These are phyloP conservation scores for Mycena polygramma DNA, from an alignment of 768 basidiomycete species.

Conservation along the genomic window DNA sequence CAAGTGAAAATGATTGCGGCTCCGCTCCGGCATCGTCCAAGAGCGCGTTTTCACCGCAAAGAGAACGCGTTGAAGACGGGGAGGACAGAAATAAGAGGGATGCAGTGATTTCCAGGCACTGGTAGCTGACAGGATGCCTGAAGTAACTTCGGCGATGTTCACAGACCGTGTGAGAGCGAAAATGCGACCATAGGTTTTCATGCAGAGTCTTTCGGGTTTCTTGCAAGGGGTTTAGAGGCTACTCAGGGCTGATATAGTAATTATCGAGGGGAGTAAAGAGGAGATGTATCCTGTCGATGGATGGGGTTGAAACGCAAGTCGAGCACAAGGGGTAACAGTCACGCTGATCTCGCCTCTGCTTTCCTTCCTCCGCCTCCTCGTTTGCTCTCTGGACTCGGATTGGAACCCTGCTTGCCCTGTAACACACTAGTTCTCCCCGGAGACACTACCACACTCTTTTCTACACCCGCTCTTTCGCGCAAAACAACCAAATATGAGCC, in stretches of 20 bases:
- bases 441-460: conserved; percentile 36
- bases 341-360: background rate
- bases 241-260: too few relatives aligned
- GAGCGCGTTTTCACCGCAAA: too few relatives aligned
- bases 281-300: too few relatives aligned
- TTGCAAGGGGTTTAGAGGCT: too few relatives aligned
- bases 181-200: too few relatives aligned
- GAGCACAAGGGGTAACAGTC: background rate
- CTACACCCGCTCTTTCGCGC: conserved; percentile 16
- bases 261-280: too few relatives aligned
- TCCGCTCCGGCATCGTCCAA: too few relatives aligned
- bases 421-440: conserved; percentile 19
- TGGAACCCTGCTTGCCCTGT: conserved; percentile 12
- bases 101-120: background rate
- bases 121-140: conserved; percentile 4
- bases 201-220: too few relatives aligned
- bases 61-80: too few relatives aligned
- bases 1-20: background rate
- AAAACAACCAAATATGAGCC: conserved; percentile 29
- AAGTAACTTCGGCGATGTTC: background rate
- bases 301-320: background rate
- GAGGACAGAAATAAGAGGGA: too few relatives aligned
- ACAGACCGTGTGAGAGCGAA: background rate
- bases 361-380: background rate
- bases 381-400: conserved; percentile 7